Conservation (phyloP, 768 basidiomycete genomes). For the Mycena olivaceomarginata region DNA sequence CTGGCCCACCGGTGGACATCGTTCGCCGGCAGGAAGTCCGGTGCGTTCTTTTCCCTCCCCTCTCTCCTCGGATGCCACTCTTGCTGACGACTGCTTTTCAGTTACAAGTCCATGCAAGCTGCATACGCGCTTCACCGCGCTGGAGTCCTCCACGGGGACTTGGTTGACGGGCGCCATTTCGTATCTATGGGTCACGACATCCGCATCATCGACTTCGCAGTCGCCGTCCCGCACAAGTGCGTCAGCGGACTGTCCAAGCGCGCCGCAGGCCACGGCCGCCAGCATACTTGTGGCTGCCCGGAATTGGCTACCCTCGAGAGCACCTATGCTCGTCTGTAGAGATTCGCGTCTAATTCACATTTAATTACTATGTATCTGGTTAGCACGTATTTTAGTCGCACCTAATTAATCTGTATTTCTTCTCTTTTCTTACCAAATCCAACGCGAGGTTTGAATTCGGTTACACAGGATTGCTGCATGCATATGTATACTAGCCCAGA, state of each 20-base stretch:
- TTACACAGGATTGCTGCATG: too few species aligned
- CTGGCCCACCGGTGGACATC: conserved; percentile 37
- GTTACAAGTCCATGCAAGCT: conserved; percentile 56
- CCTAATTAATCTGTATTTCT: not conserved
- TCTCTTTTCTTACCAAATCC: not conserved
- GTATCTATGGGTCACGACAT: conserved; percentile 52
- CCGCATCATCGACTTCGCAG: conserved; percentile 61
- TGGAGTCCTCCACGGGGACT: conserved; percentile 59
- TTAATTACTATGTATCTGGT: not conserved
- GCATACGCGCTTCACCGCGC: conserved; percentile 59
- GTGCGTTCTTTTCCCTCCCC: conserved; percentile 31
- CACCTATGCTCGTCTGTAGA: conserved; percentile 8
- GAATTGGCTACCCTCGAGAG: conserved; percentile 32
- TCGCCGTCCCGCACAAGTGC: conserved; percentile 56
- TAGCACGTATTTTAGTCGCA: not conserved
- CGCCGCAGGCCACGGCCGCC: conserved; percentile 17
- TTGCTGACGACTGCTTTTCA: conserved; percentile 37
- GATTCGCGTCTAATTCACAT: not conserved
- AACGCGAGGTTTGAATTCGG: too few species aligned
- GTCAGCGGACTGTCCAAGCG: conserved; percentile 27
- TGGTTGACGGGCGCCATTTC: conserved; percentile 54
- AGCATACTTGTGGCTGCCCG: conserved; percentile 17
- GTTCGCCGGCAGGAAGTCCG: conserved; percentile 44
- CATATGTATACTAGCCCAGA: too few species aligned
- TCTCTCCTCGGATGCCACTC: not conserved